phyloP scores from a whole-genome alignment of 306 rosid species.

The Oemleria cerasiformis region DNA sequence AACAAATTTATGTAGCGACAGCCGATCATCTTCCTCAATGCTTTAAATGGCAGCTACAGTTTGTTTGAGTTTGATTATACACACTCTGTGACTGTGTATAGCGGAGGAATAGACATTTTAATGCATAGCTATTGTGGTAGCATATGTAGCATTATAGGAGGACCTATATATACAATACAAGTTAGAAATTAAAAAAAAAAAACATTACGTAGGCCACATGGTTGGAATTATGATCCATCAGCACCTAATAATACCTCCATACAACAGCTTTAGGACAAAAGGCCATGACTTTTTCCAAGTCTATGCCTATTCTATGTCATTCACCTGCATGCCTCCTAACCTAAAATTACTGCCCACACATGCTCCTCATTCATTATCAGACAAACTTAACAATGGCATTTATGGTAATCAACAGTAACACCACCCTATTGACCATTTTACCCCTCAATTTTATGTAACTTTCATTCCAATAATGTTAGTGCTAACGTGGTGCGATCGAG shows the following conservation, averaged over 20 bases:
- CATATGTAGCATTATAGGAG: not conserved
- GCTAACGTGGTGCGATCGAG: too few species aligned
- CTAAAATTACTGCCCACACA: not conserved
- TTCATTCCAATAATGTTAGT: too few species aligned
- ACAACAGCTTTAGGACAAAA: not conserved
- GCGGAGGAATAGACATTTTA: not conserved
- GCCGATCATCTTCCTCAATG: not conserved
- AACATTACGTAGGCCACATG: not conserved
- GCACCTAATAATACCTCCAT: not conserved
- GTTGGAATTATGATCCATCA: constrained; percentile 10
- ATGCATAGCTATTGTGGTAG: not conserved
- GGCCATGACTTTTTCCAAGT: not conserved
- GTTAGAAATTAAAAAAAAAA: not conserved
- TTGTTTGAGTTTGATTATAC: not conserved
- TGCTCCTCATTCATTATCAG: not conserved
- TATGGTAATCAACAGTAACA: not conserved
- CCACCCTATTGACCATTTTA: not conserved
- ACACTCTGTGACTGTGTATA: too few species aligned
- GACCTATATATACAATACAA: too few species aligned
- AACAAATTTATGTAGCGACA: too few species aligned
- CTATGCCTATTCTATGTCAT: not conserved
- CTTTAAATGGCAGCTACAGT: not conserved
- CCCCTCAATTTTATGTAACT: not conserved
- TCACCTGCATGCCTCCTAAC: not conserved
- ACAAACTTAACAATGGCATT: not conserved